Evolutionary conservation across 1,284 basidiomycete species (phyloP).

Genomic region (Leccinum variabile): DNA sequence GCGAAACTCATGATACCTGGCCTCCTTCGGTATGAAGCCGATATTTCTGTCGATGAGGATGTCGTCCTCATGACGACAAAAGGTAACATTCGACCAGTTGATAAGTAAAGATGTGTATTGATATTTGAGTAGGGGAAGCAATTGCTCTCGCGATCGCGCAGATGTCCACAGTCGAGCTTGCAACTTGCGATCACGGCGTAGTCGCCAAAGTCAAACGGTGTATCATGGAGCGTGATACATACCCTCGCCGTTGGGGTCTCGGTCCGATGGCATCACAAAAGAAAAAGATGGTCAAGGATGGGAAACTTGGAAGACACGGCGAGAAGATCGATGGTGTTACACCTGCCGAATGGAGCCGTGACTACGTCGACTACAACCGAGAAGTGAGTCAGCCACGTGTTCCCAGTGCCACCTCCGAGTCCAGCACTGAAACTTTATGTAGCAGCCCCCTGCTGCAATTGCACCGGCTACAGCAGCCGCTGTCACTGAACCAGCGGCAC

Average conservation of each 20-base stretch:
- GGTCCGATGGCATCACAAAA: slow-evolving; percentile 96
- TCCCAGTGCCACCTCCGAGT: slow-evolving; percentile 16
- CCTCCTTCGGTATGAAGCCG: slow-evolving; percentile 93
- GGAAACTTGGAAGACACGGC: slow-evolving; percentile 95
- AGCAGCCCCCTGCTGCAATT: slow-evolving; percentile 43
- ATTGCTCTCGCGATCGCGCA: slow-evolving; percentile 97
- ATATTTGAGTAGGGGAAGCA: slow-evolving; percentile 70
- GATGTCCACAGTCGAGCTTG: slow-evolving; percentile 98
- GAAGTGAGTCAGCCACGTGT: slow-evolving; percentile 39
- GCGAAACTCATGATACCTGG: slow-evolving; percentile 99
- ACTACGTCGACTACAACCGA: slow-evolving; percentile 90
- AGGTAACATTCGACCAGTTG: slow-evolving; percentile 45
- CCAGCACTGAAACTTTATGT: slow-evolving; percentile 5
- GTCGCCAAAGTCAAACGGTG: slow-evolving; percentile 99
- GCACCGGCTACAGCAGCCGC: slow-evolving; percentile 28
- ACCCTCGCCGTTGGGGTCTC: slow-evolving; percentile 97
- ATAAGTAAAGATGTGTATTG: slow-evolving; percentile 5
- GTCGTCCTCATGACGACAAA: slow-evolving; percentile 99
- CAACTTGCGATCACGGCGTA: slow-evolving; percentile 98
- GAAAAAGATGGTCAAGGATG: slow-evolving; percentile 97
- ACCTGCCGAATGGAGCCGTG: slow-evolving; percentile 87
- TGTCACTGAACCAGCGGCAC: slow-evolving; percentile 18
- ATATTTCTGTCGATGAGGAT: slow-evolving; percentile 95
- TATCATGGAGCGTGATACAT: slow-evolving; percentile 99
- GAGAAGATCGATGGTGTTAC: slow-evolving; percentile 91